Evolutionary conservation across 2,329 filamentous ascomycete species (phyloP).

Genomic region (Xylaria sp.): DNA sequence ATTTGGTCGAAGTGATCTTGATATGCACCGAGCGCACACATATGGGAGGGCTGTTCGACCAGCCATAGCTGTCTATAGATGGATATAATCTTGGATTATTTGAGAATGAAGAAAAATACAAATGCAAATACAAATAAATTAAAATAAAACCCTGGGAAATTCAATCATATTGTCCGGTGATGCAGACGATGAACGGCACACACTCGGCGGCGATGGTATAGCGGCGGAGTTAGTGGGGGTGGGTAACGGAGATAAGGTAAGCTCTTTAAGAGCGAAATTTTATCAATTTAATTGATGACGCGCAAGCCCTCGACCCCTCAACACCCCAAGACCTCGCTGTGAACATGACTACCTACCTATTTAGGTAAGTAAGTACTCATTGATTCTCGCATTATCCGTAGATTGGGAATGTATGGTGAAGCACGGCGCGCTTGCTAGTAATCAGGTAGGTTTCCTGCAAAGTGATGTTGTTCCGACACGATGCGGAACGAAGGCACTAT

Average conservation of each 20-base stretch:
- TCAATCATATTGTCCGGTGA: too few relatives aligned
- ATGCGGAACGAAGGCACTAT: too few relatives aligned
- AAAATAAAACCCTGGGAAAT: too few relatives aligned
- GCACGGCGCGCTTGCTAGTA: too few relatives aligned
- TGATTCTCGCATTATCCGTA: too few relatives aligned
- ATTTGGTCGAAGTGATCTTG: neutral
- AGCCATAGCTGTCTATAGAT: constrained; percentile 32
- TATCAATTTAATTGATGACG: neutral
- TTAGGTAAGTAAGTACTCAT: too few relatives aligned
- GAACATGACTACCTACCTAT: too few relatives aligned
- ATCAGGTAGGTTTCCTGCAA: too few relatives aligned
- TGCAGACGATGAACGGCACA: neutral
- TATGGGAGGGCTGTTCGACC: constrained; percentile 25
- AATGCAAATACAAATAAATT: neutral
- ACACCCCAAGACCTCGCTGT: too few relatives aligned
- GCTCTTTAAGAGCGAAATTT: neutral
- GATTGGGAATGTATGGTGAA: too few relatives aligned
- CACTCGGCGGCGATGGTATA: constrained; percentile 4
- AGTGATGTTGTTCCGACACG: too few relatives aligned
- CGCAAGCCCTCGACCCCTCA: too few relatives aligned
- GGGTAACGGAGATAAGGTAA: constrained; percentile 5
- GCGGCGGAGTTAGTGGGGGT: neutral
- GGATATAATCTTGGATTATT: neutral
- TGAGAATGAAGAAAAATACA: neutral
- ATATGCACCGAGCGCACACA: constrained; percentile 33